A percentile compares a stretch with the other conserved stretches of the same genome.
Conservation (phyloP, 305 asterid species). For the Fraxinus angustifolia region DNA sequence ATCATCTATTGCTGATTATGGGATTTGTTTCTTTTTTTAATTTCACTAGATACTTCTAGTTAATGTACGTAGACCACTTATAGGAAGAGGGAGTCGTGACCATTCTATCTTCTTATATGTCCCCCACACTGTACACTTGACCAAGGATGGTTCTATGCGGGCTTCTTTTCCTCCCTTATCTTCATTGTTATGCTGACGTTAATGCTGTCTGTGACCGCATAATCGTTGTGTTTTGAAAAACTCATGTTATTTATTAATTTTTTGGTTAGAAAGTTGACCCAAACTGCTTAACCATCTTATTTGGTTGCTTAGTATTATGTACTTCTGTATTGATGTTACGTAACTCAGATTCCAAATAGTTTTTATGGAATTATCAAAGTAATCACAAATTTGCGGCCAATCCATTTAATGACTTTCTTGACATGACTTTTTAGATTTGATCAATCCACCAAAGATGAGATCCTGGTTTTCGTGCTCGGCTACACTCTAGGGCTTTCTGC, state of each 20-base stretch:
- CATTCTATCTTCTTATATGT: not conserved
- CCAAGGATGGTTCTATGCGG: not conserved
- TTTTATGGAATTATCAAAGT: not conserved
- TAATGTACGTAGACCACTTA: not conserved
- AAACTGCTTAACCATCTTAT: not conserved
- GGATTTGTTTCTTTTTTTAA: not conserved
- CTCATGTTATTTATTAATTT: not conserved
- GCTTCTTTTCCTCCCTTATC: not conserved
- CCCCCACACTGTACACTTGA: not conserved
- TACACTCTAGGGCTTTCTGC: conserved; percentile 58
- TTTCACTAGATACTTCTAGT: not conserved
- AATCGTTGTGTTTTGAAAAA: not conserved
- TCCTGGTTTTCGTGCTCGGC: conserved; percentile 54
- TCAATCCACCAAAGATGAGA: conserved; percentile 52
- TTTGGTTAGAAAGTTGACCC: not conserved
- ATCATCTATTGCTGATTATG: not conserved
- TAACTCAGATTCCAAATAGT: not conserved
- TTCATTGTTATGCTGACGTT: not conserved
- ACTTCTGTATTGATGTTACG: not conserved
- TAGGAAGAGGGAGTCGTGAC: not conserved
- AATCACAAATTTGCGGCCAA: not conserved
- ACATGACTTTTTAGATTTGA: conserved; percentile 55
- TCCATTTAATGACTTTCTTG: conserved; percentile 12
- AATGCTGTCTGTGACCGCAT: not conserved
- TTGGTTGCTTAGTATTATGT: not conserved